Percentiles rank a stretch among this genome's conserved stretches.
Conservation (phyloP, 805 yeast species). For the Saccharomycopsis sp. region DNA sequence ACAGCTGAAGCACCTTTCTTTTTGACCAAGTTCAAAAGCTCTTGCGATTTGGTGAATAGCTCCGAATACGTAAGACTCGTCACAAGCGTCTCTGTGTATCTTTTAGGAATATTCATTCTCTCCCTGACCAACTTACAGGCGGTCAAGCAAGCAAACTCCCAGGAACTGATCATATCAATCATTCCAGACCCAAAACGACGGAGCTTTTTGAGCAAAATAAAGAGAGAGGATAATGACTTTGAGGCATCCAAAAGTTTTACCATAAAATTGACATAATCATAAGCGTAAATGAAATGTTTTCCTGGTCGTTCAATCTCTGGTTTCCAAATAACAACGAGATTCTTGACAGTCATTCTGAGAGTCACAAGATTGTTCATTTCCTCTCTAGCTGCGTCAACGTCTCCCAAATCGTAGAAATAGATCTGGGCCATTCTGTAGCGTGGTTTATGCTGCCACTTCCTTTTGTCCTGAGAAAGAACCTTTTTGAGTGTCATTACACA, state of each 20-base stretch:
- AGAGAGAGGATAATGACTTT: slow-evolving; percentile 52
- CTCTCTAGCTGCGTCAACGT: slow-evolving; percentile 47
- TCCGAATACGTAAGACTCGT: slow-evolving; percentile 37
- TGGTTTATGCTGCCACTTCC: slow-evolving; percentile 90
- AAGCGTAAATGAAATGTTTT: slow-evolving; percentile 75
- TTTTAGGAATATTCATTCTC: slow-evolving; percentile 35
- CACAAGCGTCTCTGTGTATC: slow-evolving; percentile 47
- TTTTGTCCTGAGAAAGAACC: slow-evolving; percentile 57
- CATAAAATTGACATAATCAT: slow-evolving; percentile 59
- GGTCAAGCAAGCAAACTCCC: slow-evolving; percentile 55
- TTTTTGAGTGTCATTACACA: slow-evolving; percentile 42
- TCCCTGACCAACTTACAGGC: slow-evolving; percentile 47
- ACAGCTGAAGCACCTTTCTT: slow-evolving; percentile 30
- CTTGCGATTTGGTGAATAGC: slow-evolving; percentile 36
- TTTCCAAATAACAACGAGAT: slow-evolving; percentile 83
- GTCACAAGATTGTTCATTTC: slow-evolving; percentile 58
- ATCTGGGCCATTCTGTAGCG: slow-evolving; percentile 64
- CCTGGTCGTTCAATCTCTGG: slow-evolving; percentile 92
- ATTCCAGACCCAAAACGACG: slow-evolving; percentile 73
- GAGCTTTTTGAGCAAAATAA: slow-evolving; percentile 61
- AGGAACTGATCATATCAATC: slow-evolving; percentile 53
- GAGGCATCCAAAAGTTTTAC: slow-evolving; percentile 47
- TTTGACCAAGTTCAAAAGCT: slow-evolving; percentile 25
- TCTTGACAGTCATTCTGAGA: slow-evolving; percentile 59
- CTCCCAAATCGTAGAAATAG: slow-evolving; percentile 44